Evolutionary conservation across 1,139 yeast species (phyloP), one percentile per base, ranked within the genome.

Genomic region (Yarrowia galli): DNA sequence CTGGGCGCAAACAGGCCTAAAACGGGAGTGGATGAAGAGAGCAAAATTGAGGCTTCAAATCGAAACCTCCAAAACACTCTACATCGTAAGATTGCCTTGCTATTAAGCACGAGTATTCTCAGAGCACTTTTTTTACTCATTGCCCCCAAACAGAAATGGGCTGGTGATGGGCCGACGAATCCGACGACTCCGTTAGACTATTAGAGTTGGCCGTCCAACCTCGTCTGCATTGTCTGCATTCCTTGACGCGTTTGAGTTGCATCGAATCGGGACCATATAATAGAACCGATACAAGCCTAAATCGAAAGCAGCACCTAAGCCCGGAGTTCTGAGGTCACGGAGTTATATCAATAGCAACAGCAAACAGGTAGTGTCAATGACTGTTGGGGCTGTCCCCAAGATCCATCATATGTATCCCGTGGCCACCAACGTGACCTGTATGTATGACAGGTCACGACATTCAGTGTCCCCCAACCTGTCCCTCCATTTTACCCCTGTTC

Each of bases 91-190:
- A 6, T 15, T 36, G 40, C n/a, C n/a, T 36, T 36, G 40, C 40
- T 4, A 36, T 9, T n/a, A n/a, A n/a, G n/a, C n/a, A n/a, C n/a
- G 16, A 6, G n/a, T 36, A 6, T 15, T 36, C n/a, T 36, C 16
- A 9, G 12, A 12, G 38, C 15, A 10, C 12, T 40, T 38, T 18
- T 22, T n/a, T 16, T 3, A 16, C 16, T n/a, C 32, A 28, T 54
- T 54, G 61, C 61, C 46, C 40, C 28, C 61, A 54, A 54, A 54
- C 58, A 20, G 38, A n/a, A 22, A 22, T 4, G 58, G 60, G 60
- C 60, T 54, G 60, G 60, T 9, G 60, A 38, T 20, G 60, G 46
- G 16, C 60, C 25, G 60, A 54, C 45, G 32, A 36, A 36, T 35
- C 12, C 28, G 56, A 51, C 22, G 10, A 10, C 25, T 0, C 15